phyloP scores from a whole-genome alignment of 306 rosid species.

The Morella rubra region DNA sequence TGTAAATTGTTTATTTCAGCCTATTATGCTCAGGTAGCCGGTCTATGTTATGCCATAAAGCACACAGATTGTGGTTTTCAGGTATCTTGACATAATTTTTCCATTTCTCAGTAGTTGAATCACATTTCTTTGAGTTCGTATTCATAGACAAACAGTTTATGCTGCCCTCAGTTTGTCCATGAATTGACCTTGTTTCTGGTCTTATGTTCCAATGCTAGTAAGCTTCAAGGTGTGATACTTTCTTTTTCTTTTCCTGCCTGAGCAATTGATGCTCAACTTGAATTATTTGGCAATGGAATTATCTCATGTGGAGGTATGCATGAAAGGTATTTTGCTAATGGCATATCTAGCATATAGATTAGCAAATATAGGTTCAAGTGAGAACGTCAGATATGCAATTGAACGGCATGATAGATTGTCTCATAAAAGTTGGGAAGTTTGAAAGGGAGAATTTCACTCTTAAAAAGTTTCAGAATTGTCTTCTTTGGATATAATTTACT shows the following conservation, averaged over 20 bases:
- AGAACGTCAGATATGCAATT: background rate
- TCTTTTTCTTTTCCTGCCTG: too few relatives aligned
- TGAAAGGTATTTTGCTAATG: background rate
- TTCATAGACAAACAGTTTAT: background rate
- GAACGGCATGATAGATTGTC: background rate
- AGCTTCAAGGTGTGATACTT: too few relatives aligned
- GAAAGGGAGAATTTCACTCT: background rate
- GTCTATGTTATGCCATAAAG: constrained; percentile 59
- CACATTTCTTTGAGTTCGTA: background rate
- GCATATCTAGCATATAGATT: background rate
- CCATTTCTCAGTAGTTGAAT: background rate
- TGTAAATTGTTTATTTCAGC: constrained; percentile 50
- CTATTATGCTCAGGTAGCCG: constrained; percentile 87
- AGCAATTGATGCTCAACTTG: background rate
- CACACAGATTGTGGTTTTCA: constrained; percentile 65
- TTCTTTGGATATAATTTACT: background rate
- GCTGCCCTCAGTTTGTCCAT: background rate
- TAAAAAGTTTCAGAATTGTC: background rate
- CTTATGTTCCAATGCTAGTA: background rate
- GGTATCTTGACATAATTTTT: constrained; percentile 40
- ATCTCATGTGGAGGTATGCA: background rate
- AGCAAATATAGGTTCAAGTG: background rate
- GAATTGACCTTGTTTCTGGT: background rate
- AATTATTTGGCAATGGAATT: background rate
- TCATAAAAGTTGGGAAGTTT: background rate